Percentiles rank a stretch among this genome's conserved stretches.
Evolutionary conservation across 2,329 filamentous ascomycete genomes (phyloP).

Genomic region (Ophiostoma populinum): DNA sequence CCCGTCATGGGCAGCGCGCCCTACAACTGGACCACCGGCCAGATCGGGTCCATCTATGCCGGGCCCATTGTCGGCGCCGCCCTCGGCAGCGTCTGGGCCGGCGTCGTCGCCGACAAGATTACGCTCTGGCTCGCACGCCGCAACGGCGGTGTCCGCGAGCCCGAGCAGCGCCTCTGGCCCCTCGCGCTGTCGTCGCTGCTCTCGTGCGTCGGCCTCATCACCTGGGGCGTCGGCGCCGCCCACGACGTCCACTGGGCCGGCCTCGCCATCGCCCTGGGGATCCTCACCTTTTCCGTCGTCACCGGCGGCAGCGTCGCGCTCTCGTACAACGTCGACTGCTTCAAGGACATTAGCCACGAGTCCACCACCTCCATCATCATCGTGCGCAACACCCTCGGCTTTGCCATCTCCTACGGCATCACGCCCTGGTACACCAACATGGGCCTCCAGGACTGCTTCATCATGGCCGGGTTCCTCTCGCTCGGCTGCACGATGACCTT

Average conservation of each 20-base stretch:
- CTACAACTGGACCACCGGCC: conserved; percentile 12
- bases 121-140: conserved; percentile 20
- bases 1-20: conserved; percentile 11
- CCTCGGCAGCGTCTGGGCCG: conserved; percentile 12
- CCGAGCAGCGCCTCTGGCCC: conserved; percentile 17
- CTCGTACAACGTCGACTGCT: conserved; percentile 26
- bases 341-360: conserved; percentile 16
- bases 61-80: conserved; percentile 12
- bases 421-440: conserved; percentile 16
- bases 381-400: conserved; percentile 15
- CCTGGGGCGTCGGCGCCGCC: conserved; percentile 31
- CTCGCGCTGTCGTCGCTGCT: conserved; percentile 13
- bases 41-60: conserved; percentile 12
- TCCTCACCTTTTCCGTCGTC: conserved; percentile 22
- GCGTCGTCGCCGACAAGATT: conserved; percentile 11
- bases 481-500: conserved; percentile 2
- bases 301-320: conserved; percentile 22
- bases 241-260: conserved; percentile 24
- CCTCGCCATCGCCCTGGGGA: conserved; percentile 22
- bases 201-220: conserved; percentile 21
- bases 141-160: conserved; percentile 21
- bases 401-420: conserved; percentile 18
- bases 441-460: conserved; percentile 11
- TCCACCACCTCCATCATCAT: conserved; percentile 13
- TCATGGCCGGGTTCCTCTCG: conserved; percentile 1